Percentiles rank a stretch among this genome's conserved stretches.
These are phyloP conservation scores for Nakazawaea ishiwadae DNA, from an alignment of 805 yeast genomes.

Conservation along the genomic window DNA sequence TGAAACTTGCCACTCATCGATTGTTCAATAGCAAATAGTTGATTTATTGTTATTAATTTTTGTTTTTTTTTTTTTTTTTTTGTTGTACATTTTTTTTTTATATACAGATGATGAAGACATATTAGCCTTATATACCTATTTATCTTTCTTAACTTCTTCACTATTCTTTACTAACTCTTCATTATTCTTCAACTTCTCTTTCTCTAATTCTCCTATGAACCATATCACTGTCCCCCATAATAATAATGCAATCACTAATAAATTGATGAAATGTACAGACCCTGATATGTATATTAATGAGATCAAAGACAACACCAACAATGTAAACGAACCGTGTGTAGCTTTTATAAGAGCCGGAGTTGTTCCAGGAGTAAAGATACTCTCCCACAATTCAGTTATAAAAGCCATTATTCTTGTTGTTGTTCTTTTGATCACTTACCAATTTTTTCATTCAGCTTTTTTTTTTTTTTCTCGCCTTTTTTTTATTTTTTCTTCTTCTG, in stretches of 20 bases:
- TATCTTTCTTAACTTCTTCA: slow-evolving; percentile 13
- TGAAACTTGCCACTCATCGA: slow-evolving; percentile 32
- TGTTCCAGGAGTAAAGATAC: slow-evolving; percentile 89
- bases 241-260: slow-evolving; percentile 36
- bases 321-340: slow-evolving; percentile 76
- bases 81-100: not conserved
- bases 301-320: slow-evolving; percentile 52
- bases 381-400: slow-evolving; percentile 76
- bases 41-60: not conserved
- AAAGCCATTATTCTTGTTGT: slow-evolving; percentile 28
- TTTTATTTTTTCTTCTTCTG: not conserved
- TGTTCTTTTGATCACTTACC: not conserved
- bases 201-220: slow-evolving; percentile 71
- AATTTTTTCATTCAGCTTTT: not conserved
- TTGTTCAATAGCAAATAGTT: not conserved
- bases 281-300: slow-evolving; percentile 56
- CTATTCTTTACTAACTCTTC: slow-evolving; percentile 32
- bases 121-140: not conserved
- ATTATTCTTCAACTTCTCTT: slow-evolving; percentile 40
- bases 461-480: not conserved
- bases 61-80: too few relatives aligned
- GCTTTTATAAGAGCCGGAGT: slow-evolving; percentile 86
- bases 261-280: slow-evolving; percentile 61
- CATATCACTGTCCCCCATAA: slow-evolving; percentile 83
- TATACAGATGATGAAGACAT: not conserved